Base-by-base conservation (phyloP, 2,329 filamentous ascomycete genomes). In the Xylaria hypoxylon region DNA sequence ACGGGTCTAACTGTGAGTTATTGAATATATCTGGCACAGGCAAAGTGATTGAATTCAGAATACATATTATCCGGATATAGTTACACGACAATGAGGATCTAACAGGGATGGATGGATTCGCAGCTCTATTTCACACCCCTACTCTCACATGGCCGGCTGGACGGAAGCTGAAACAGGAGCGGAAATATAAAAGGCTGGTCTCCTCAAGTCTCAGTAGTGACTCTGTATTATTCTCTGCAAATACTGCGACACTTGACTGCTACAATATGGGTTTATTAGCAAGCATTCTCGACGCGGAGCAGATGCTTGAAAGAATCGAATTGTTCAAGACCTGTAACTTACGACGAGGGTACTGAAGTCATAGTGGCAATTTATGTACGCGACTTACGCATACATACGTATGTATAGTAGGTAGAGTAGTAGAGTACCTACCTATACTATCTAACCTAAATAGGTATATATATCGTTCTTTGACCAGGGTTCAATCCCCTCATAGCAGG, bases 21-120 rank as follows among this genome's bases (percentile, higher is more conserved):
- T 35, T 31, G 59, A 58, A 47, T 65, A 15, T 67, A 65, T 59
- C 59, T 64, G 63, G 59, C 35, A 67, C 64, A 64, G 60, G 15
- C 38, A 48, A 55, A 58, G 45, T 35, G 44, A 15, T 33, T 33
- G 38, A 45, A 53, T 44, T 24, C 7, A n/a, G n/a, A n/a, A 33
- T 52, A 44, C n/a, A 44, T 19, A 53, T 22, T 42, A 61, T 26
- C 22, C 57, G 35, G 57, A 15, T 13, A 5, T 40, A 8, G n/a
- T 5, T 17, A 11, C 26, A 40, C 22, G 17, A 38, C 45, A 31
- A 40, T 31, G 7, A 28, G 10, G 7, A 38, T 51, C 15, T 11
- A 40, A 33, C 47, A 59, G 57, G 59, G 47, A 48, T 62, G 31
- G 33, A n/a, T n/a, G n/a, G n/a, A n/a, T n/a, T n/a, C n/a, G n/a